Percentiles rank a stretch among this genome's conserved stretches.
Evolutionary conservation across 2,329 filamentous ascomycete species (phyloP).

Genomic region (Fusarium guadeloupense): DNA sequence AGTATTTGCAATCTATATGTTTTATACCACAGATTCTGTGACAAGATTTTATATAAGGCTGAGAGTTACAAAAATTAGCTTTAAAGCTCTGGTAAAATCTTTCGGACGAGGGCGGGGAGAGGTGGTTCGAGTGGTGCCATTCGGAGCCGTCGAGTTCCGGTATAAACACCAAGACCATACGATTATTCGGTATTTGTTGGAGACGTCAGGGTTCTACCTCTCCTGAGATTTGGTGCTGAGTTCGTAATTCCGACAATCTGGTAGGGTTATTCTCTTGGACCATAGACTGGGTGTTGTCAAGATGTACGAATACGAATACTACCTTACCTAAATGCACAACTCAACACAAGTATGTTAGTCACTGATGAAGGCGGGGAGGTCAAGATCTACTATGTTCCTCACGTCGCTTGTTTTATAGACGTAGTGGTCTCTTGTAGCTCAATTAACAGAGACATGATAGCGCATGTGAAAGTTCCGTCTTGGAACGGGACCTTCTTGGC

Average conservation of each 20-base stretch:
- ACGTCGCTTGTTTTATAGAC: too few relatives aligned
- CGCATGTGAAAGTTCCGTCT: constrained; percentile 7
- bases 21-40: too few relatives aligned
- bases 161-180: constrained; percentile 38
- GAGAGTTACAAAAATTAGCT: neutral
- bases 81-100: neutral
- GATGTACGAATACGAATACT: constrained; percentile 35
- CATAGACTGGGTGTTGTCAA: neutral
- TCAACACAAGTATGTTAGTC: too few relatives aligned
- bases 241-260: constrained; percentile 9
- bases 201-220: constrained; percentile 4
- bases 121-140: constrained; percentile 41
- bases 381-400: too few relatives aligned
- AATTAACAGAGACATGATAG: neutral
- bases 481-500: constrained; percentile 28
- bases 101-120: constrained; percentile 33
- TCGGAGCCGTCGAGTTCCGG: constrained; percentile 36
- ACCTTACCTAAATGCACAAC: too few relatives aligned
- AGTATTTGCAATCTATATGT: neutral
- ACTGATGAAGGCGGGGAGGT: too few relatives aligned
- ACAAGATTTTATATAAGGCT: too few relatives aligned
- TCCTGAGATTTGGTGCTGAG: neutral
- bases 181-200: constrained; percentile 42
- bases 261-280: neutral
- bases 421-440: neutral